Conservation (phyloP, 352 stramenopile species). For the Phytophthora fragariaefolia region DNA sequence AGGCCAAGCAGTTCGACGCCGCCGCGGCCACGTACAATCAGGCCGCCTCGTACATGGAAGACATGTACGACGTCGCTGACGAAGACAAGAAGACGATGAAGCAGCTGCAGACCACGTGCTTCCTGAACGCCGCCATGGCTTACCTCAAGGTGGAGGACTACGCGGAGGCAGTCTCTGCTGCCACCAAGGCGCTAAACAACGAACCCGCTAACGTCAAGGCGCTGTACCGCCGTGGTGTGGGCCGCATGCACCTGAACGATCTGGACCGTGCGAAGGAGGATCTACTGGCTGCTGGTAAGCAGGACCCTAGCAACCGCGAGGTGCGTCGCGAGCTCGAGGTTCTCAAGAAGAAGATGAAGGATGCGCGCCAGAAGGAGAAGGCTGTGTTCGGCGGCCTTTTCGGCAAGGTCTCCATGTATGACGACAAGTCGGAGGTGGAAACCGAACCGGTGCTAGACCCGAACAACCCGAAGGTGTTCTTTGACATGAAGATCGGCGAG, state of each 20-base stretch:
- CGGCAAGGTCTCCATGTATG: constrained; percentile 96
- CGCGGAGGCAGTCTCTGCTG: constrained; percentile 81
- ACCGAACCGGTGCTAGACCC: constrained; percentile 59
- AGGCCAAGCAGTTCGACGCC: constrained; percentile 85
- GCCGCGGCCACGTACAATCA: constrained; percentile 88
- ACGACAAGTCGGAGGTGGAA: constrained; percentile 94
- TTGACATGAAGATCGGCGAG: constrained; percentile 96
- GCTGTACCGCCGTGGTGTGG: constrained; percentile 85
- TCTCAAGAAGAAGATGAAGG: constrained; percentile 88
- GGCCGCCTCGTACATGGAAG: constrained; percentile 84
- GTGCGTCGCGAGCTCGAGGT: constrained; percentile 78
- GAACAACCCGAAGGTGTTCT: constrained; percentile 98
- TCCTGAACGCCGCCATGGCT: constrained; percentile 95
- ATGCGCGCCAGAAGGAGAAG: constrained; percentile 96
- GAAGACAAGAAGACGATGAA: constrained; percentile 89
- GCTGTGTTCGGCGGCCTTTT: constrained; percentile 96
- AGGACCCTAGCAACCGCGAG: constrained; percentile 84
- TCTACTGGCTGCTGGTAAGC: constrained; percentile 78
- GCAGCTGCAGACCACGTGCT: constrained; percentile 89
- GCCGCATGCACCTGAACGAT: constrained; percentile 86
- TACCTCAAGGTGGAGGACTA: constrained; percentile 94
- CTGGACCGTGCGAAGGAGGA: constrained; percentile 90
- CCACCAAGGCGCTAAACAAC: constrained; percentile 85
- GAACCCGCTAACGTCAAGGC: constrained; percentile 86
- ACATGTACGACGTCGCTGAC: constrained; percentile 88